phyloP scores from a whole-genome alignment of 495 filamentous ascomycete genomes.

The Penicillium robsamsonii region DNA sequence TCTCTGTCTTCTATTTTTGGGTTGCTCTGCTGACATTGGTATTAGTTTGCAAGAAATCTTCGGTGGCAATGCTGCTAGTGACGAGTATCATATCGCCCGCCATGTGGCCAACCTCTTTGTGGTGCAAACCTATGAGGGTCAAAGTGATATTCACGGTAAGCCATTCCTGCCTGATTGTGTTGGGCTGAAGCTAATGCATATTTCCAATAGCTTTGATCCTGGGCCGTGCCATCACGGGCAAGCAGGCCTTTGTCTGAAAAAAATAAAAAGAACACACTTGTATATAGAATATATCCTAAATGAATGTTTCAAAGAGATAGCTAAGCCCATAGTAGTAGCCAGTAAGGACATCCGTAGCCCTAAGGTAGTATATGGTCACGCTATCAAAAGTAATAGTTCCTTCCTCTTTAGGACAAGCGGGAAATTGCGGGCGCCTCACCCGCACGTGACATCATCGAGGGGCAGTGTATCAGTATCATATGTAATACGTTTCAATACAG shows the following conservation, averaged over 20 bases:
- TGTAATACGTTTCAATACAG: constrained; percentile 4
- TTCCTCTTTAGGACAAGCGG: constrained; percentile 22
- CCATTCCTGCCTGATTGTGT: constrained; percentile 18
- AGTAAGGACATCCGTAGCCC: neutral
- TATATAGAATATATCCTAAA: constrained; percentile 8
- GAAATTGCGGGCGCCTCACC: constrained; percentile 21
- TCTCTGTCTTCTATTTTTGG: constrained; percentile 5
- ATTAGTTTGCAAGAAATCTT: constrained; percentile 86
- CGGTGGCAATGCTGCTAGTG: constrained; percentile 93
- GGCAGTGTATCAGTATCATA: constrained; percentile 7
- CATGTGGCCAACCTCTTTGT: constrained; percentile 97
- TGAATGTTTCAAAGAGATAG: neutral
- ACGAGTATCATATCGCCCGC: constrained; percentile 91
- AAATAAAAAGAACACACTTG: constrained; percentile 5
- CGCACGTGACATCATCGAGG: constrained; percentile 38
- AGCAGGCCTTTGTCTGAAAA: constrained; percentile 64
- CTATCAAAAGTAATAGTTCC: neutral
- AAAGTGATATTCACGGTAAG: constrained; percentile 94
- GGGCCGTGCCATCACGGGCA: constrained; percentile 66
- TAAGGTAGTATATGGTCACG: constrained; percentile 8
- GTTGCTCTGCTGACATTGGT: constrained; percentile 12
- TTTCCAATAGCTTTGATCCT: constrained; percentile 57
- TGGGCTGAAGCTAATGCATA: constrained; percentile 16
- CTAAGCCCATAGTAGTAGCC: neutral
- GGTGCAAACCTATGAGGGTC: constrained; percentile 96